Conservation (phyloP, 2,329 filamentous ascomycete species). For the Xylaria sp. region DNA sequence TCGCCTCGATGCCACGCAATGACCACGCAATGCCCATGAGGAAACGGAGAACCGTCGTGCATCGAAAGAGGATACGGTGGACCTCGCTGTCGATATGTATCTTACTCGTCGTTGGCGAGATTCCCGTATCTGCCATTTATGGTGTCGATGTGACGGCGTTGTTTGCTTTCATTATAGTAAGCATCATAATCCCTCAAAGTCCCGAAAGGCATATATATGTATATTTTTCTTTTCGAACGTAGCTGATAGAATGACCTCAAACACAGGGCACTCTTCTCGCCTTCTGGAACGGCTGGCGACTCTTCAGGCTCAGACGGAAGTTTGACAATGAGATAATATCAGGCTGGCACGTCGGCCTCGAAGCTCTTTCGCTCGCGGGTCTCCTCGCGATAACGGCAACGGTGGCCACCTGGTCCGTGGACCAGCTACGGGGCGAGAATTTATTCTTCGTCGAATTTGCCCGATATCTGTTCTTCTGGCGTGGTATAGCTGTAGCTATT, state of each 20-base stretch:
- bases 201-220: neutral
- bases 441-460: no score
- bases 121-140: neutral
- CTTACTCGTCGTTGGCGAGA: slow-evolving; percentile 17
- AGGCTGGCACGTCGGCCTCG: slow-evolving; percentile 29
- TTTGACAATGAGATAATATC: slow-evolving; percentile 31
- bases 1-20: slow-evolving; percentile 19
- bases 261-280: slow-evolving; percentile 30
- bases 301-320: slow-evolving; percentile 31
- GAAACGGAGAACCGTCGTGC: slow-evolving; percentile 7
- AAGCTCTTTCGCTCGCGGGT: slow-evolving; percentile 12
- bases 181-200: neutral
- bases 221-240: neutral
- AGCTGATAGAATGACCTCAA: slow-evolving; percentile 11
- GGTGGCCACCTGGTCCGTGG: neutral
- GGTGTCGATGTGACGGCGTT: neutral
- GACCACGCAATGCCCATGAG: neutral
- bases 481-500: neutral
- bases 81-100: slow-evolving; percentile 15
- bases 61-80: slow-evolving; percentile 24
- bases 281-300: slow-evolving; percentile 35
- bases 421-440: no score
- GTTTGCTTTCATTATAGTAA: slow-evolving; percentile 16
- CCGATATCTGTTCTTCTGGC: slow-evolving; percentile 4
- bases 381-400: slow-evolving; percentile 3